A percentile compares a stretch with the other conserved stretches of the same genome.
These are phyloP conservation scores for Lentinula boryana DNA, from an alignment of 768 basidiomycete species.

Conservation along the genomic window DNA sequence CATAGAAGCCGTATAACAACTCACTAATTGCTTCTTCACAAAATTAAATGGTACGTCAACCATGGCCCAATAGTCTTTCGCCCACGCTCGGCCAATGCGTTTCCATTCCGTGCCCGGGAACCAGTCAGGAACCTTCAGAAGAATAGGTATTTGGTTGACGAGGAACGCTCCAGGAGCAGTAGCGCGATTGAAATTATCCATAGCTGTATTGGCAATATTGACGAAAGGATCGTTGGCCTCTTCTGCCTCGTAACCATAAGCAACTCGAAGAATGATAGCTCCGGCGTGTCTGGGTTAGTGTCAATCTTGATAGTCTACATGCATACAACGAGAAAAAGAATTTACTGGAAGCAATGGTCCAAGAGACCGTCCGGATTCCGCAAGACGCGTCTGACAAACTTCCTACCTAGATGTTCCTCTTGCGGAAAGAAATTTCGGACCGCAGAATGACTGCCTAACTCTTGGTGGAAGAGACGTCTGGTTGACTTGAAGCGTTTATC, in stretches of 20 bases:
- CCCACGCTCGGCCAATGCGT: constrained; percentile 23
- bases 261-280: constrained; percentile 10
- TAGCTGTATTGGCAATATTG: constrained; percentile 7
- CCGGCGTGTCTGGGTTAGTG: constrained; percentile 5
- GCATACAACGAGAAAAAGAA: not conserved
- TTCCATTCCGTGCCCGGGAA: constrained; percentile 34
- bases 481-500: constrained; percentile 29
- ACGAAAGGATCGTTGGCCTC: constrained; percentile 10
- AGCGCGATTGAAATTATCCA: constrained; percentile 7
- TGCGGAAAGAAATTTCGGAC: constrained; percentile 22
- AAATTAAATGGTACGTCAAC: constrained; percentile 25
- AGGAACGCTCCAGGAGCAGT: constrained; percentile 9
- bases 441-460: constrained; percentile 29
- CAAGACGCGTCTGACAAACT: constrained; percentile 29
- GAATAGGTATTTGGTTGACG: constrained; percentile 20
- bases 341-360: constrained; percentile 28
- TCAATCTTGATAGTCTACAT: not conserved
- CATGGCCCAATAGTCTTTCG: constrained; percentile 22
- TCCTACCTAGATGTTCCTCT: constrained; percentile 26
- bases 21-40: constrained; percentile 30
- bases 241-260: constrained; percentile 10
- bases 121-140: constrained; percentile 27
- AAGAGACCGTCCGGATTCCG: constrained; percentile 23
- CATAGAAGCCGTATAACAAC: not conserved
- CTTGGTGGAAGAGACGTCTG: constrained; percentile 29